Conservation (phyloP, 805 yeast species). For the Saccharomycopsis microspora region DNA sequence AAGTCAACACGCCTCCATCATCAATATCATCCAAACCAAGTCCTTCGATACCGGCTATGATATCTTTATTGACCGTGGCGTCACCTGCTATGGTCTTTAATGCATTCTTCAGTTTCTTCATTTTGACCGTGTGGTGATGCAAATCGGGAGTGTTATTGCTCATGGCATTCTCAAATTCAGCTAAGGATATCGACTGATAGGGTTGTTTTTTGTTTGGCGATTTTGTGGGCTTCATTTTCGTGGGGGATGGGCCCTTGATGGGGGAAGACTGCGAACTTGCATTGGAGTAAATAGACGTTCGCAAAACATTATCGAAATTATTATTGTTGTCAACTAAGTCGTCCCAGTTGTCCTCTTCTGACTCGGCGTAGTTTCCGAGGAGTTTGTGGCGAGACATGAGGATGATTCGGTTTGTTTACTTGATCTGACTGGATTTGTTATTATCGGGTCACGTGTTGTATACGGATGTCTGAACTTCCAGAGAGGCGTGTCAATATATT, state of each 20-base stretch:
- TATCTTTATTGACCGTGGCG: background rate
- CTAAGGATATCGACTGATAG: conserved; percentile 7
- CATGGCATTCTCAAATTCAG: conserved; percentile 8
- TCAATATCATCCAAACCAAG: background rate
- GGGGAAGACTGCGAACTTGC: background rate
- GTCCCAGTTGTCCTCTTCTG: conserved; percentile 15
- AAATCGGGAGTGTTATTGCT: background rate
- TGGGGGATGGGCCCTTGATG: background rate
- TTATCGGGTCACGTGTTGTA: too few species aligned
- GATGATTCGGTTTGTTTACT: too few species aligned
- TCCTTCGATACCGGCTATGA: background rate
- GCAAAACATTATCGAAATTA: conserved; percentile 11
- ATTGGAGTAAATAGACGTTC: conserved; percentile 11
- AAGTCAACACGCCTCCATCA: background rate
- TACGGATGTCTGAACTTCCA: too few species aligned
- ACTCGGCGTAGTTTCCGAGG: conserved; percentile 4
- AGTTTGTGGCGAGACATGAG: background rate
- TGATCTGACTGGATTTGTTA: too few species aligned
- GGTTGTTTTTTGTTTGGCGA: conserved; percentile 4
- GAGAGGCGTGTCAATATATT: too few species aligned
- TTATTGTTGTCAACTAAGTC: conserved; percentile 12
- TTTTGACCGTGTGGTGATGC: background rate
- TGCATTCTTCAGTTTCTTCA: background rate
- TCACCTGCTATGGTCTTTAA: background rate
- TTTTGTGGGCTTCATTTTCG: background rate